Evolutionary conservation across 768 basidiomycete genomes (phyloP), one percentile per base, ranked within the genome.

Genomic region (Suillus fuscotomentosus): DNA sequence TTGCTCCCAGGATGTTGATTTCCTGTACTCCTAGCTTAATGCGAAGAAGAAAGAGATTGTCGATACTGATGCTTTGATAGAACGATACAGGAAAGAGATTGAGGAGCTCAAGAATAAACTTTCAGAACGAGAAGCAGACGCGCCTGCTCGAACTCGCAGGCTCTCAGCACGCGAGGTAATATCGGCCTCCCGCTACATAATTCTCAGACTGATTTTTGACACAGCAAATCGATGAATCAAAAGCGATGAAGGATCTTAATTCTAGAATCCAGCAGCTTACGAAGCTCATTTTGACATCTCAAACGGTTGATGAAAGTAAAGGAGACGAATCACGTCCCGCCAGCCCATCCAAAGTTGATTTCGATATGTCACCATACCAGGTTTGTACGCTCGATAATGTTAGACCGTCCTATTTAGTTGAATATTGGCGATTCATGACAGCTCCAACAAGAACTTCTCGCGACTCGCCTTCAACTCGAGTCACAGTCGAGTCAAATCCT

Each of bases 31-130:
- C 17, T 59, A 59, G 57, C 57, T 98, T 43, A 86, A 90, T 65
- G 95, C 95, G 3, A 88, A 91, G 79, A 95, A 94, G 88, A 95
- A 94, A 75, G 95, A 97, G 75, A 82, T 98, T 13, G 87, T 97
- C 4, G 94, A 97, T 69, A 95, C 94, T 0, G 93, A 95, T 65
- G 96, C 95, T 0, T 83, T 97, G 47, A 92, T 99, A 66, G 94
- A 97, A 79, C 85, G 94, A 60, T 98, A 99, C 74, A 86, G 93
- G 69, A 92, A 91, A 70, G 95, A 99, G 78, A 97, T 99, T 62
- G 95, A 96, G 57, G 90, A 92, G 48, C 86, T 99, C 61, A 92
- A 89, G 79, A 79, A 75, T 3, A 84, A 93, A 48, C 81, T 96
- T 48, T 77, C 82, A 15, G 91, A 92, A 66, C 81, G 87, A 45